Evolutionary conservation across 345 rosid genomes (phyloP).

Genomic region (Eucalyptus regnans): DNA sequence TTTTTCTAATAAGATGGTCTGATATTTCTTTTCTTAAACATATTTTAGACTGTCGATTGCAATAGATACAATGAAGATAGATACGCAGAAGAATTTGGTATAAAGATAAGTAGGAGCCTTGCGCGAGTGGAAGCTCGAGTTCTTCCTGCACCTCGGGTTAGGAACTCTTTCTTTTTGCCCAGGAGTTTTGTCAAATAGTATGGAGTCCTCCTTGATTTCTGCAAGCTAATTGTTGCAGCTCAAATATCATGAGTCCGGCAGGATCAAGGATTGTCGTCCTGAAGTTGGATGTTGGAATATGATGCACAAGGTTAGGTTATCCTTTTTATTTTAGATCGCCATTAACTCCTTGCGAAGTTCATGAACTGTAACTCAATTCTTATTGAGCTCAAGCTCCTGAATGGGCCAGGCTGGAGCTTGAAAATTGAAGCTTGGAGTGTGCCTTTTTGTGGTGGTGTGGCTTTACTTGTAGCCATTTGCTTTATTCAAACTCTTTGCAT

Average conservation of each 20-base stretch:
- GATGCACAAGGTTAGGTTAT: conserved; percentile 75
- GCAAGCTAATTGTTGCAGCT: conserved; percentile 33
- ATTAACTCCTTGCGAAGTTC: background rate
- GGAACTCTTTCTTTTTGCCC: background rate
- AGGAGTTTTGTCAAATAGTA: background rate
- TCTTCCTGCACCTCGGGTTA: conserved; percentile 86
- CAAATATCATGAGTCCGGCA: conserved; percentile 86
- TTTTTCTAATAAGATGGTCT: background rate
- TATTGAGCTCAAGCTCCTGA: background rate
- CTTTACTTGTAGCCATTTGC: background rate
- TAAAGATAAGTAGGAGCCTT: conserved; percentile 61
- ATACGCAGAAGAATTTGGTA: conserved; percentile 84
- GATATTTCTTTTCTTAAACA: background rate
- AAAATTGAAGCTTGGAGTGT: background rate
- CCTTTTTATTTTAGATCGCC: background rate
- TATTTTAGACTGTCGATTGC: conserved; percentile 48
- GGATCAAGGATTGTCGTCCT: conserved; percentile 70
- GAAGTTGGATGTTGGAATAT: conserved; percentile 96
- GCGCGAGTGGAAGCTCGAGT: conserved; percentile 91
- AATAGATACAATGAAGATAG: conserved; percentile 65
- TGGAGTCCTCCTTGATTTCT: background rate
- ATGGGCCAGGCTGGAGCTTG: background rate
- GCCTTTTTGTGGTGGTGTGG: background rate
- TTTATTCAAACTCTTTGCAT: background rate
- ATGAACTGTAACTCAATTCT: background rate